Percentiles rank a stretch among this genome's conserved stretches.
Evolutionary conservation across 2,329 filamentous ascomycete genomes (phyloP).

Genomic region (Claviceps lovelessii): DNA sequence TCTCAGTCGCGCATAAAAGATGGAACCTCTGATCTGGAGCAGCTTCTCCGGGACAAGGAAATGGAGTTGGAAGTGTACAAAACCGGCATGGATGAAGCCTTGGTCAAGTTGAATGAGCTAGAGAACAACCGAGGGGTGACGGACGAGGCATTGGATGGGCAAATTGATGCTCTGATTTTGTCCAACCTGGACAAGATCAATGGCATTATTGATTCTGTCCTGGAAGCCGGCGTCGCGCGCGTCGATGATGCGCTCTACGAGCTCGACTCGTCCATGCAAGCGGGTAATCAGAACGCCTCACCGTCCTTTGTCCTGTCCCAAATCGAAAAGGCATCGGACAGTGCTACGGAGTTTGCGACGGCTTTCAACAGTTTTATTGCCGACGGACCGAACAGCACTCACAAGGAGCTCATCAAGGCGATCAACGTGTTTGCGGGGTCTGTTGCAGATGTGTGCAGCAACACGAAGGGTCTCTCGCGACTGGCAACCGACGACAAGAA

Average conservation of each 20-base stretch:
- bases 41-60: slow-evolving; percentile 80
- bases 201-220: slow-evolving; percentile 91
- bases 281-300: slow-evolving; percentile 94
- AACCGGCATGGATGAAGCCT: slow-evolving; percentile 89
- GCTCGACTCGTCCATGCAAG: slow-evolving; percentile 93
- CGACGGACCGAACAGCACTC: slow-evolving; percentile 80
- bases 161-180: slow-evolving; percentile 79
- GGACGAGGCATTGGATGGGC: slow-evolving; percentile 70
- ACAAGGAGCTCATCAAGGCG: slow-evolving; percentile 83
- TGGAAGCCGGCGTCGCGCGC: slow-evolving; percentile 82
- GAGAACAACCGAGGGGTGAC: slow-evolving; percentile 60
- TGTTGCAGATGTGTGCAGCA: slow-evolving; percentile 84
- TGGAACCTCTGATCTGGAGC: slow-evolving; percentile 73
- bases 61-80: slow-evolving; percentile 97
- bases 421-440: slow-evolving; percentile 83
- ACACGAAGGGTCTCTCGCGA: slow-evolving; percentile 86
- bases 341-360: slow-evolving; percentile 91
- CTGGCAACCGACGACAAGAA: slow-evolving; percentile 95
- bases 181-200: slow-evolving; percentile 86
- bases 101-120: slow-evolving; percentile 83
- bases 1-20: slow-evolving; percentile 64
- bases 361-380: slow-evolving; percentile 98
- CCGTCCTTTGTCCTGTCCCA: slow-evolving; percentile 90
- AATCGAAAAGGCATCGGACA: slow-evolving; percentile 90
- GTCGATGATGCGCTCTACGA: slow-evolving; percentile 97